Conservation (phyloP, 2,329 filamentous ascomycete genomes). For the Clarireedia homoeocarpa region DNA sequence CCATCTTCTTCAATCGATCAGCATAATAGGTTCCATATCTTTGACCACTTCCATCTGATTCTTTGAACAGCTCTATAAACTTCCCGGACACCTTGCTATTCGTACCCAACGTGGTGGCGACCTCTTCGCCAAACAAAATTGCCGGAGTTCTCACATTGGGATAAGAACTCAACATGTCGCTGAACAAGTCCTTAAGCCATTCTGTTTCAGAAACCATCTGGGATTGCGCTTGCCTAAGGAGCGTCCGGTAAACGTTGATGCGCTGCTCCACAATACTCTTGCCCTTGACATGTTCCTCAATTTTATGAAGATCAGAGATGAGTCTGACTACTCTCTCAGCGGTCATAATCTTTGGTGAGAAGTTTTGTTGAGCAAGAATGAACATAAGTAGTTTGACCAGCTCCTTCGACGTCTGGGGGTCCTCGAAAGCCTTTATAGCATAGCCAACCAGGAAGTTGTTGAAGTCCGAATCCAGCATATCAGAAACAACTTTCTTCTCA, state of each 20-base stretch:
- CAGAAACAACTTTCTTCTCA: conserved; percentile 62
- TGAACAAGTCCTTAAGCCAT: conserved; percentile 79
- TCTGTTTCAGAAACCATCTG: conserved; percentile 64
- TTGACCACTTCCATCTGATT: conserved; percentile 19
- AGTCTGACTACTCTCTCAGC: conserved; percentile 61
- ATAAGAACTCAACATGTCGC: conserved; percentile 70
- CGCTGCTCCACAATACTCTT: conserved; percentile 75
- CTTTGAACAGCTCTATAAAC: conserved; percentile 55
- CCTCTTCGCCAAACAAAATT: conserved; percentile 64
- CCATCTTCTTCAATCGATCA: conserved; percentile 59
- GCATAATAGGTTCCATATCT: conserved; percentile 65
- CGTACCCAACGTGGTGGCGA: conserved; percentile 60
- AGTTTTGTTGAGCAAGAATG: conserved; percentile 72
- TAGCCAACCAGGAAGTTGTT: conserved; percentile 74
- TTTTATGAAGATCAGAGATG: conserved; percentile 59
- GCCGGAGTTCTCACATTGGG: conserved; percentile 71
- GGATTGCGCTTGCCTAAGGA: conserved; percentile 63
- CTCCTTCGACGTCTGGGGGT: conserved; percentile 63
- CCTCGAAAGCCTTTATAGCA: conserved; percentile 65
- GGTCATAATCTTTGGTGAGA: conserved; percentile 67
- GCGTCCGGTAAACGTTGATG: conserved; percentile 67
- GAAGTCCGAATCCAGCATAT: conserved; percentile 69
- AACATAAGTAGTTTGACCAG: conserved; percentile 74
- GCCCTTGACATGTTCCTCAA: conserved; percentile 67
- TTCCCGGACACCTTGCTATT: conserved; percentile 61